Percentiles rank a stretch among this genome's conserved stretches.
Evolutionary conservation across 768 basidiomycete genomes (phyloP).

Genomic region (Collybiopsis confluens): DNA sequence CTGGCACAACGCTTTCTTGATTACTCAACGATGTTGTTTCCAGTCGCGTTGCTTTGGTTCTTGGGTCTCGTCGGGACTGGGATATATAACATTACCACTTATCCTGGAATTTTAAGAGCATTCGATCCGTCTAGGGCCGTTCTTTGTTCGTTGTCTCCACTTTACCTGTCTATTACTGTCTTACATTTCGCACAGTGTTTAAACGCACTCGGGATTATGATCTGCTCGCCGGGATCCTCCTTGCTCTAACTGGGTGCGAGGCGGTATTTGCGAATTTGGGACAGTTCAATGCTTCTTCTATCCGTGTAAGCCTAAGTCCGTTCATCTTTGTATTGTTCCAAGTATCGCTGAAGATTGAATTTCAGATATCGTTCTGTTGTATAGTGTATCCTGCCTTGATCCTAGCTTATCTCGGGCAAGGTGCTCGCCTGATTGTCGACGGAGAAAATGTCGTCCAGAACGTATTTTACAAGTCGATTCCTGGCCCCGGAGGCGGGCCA

Average conservation of each 20-base stretch:
- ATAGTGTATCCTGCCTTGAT: constrained; percentile 59
- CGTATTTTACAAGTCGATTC: constrained; percentile 64
- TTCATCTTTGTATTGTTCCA: neutral
- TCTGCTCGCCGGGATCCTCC: constrained; percentile 56
- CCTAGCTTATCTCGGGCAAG: constrained; percentile 70
- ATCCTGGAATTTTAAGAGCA: constrained; percentile 60
- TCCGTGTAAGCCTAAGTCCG: constrained; percentile 34
- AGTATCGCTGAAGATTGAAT: neutral
- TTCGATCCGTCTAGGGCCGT: constrained; percentile 66
- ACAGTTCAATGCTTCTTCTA: constrained; percentile 60
- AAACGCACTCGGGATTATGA: constrained; percentile 61
- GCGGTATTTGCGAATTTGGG: constrained; percentile 68
- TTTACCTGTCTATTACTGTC: neutral
- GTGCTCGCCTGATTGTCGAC: constrained; percentile 52
- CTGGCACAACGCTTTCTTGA: too few relatives aligned
- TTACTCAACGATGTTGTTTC: too few relatives aligned
- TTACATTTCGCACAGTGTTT: constrained; percentile 38
- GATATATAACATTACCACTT: constrained; percentile 49
- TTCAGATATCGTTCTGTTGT: constrained; percentile 44
- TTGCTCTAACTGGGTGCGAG: constrained; percentile 68
- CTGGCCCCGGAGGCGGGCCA: constrained; percentile 45
- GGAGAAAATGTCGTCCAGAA: constrained; percentile 46
- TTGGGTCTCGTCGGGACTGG: constrained; percentile 47
- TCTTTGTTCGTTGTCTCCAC: constrained; percentile 37
- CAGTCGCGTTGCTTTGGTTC: constrained; percentile 58